Evolutionary conservation across 2,329 filamentous ascomycete genomes (phyloP), one percentile per base, ranked within the genome.

Genomic region (Diaporthe vaccinii): DNA sequence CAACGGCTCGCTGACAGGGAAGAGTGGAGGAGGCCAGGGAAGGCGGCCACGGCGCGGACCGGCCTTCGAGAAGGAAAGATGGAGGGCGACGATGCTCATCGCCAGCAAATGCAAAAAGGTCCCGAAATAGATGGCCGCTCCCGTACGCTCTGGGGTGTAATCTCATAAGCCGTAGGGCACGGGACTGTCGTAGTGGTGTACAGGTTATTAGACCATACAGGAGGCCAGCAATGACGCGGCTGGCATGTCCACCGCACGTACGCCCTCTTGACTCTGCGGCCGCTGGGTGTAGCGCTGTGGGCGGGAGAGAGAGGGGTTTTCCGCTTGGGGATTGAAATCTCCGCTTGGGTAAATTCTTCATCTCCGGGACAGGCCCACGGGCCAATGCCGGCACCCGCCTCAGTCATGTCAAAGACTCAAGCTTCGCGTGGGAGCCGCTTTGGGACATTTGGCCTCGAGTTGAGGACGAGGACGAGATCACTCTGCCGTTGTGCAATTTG

Each of bases 291-390:
- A 61, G 72, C 58, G 71, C 58, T 44, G 51, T 46, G 31, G 71
- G 58, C 65, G 62, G 49, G 39, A 53, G 73, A 68, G 39, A 4
- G n/a, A 22, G 61, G 72, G 34, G 49, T 68, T 57, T 73, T 70
- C 73, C 75, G 73, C 44, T 65, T 75, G 39, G 57, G 62, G 58
- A 34, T 67, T 28, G 68, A 36, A 73, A 76, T 73, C 75, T 75
- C 75, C 75, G 69, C 59, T 51, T 67, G 46, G 51, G 68, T 39
- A 51, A 73, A 68, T 75, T 62, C 61, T 46, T 73, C 75, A 76
- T 76, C 69, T 76, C 75, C 75, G 75, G 75, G 22, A 15, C 55
- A 70, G 69, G 59, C 34, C 73, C 75, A 74, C 61, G 71, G 57
- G 55, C 73, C 71, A 73, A 65, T 31, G 61, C 57, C 70, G 70